phyloP scores from a whole-genome alignment of 805 yeast genomes.

The Wickerhamiella lipophila region DNA sequence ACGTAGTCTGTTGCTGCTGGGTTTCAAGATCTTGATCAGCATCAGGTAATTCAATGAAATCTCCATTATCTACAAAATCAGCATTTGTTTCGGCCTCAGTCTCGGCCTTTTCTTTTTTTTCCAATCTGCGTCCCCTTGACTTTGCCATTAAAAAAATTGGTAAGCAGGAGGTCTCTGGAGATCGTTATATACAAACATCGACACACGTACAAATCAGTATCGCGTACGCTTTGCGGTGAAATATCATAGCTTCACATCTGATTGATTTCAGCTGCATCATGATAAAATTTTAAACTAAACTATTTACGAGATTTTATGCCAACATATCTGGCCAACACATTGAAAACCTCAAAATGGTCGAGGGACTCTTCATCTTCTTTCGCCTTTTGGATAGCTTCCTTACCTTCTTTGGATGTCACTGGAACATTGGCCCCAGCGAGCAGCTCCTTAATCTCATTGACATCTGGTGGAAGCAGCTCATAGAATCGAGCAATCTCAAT shows the following conservation, averaged over 20 bases:
- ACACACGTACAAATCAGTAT: no score
- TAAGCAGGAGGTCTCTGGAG: background rate
- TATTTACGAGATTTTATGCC: slow-evolving; percentile 1
- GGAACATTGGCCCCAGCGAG: slow-evolving; percentile 8
- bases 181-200: background rate
- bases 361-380: background rate
- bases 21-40: slow-evolving; percentile 8
- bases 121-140: slow-evolving; percentile 17
- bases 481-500: slow-evolving; percentile 55
- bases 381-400: slow-evolving; percentile 8
- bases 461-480: slow-evolving; percentile 62
- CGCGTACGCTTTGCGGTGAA: no score
- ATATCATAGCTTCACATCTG: no score
- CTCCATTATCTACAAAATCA: slow-evolving; percentile 18
- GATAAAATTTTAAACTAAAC: no score
- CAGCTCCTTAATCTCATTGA: background rate
- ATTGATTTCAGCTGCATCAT: no score
- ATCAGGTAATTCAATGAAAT: slow-evolving; percentile 22
- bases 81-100: background rate
- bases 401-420: slow-evolving; percentile 1
- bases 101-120: slow-evolving; percentile 13
- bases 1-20: slow-evolving; percentile 31
- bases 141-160: slow-evolving; percentile 8
- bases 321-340: slow-evolving; percentile 1
- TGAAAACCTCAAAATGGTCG: background rate